Conservation (phyloP, 2,329 filamentous ascomycete species). For the Xylariaceae sp. region DNA sequence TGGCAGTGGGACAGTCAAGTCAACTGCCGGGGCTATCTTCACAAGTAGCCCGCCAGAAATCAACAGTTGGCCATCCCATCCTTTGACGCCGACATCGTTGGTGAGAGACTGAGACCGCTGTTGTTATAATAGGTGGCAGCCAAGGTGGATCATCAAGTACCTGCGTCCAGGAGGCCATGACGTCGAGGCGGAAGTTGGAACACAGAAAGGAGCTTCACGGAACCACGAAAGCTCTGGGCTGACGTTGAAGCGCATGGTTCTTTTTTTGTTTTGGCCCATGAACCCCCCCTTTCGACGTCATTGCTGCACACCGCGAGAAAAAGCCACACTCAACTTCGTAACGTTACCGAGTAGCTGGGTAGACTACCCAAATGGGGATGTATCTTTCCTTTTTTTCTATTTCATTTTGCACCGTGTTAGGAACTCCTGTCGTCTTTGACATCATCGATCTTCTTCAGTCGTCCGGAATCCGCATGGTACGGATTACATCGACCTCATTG, state of each 20-base stretch:
- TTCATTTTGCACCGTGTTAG: background rate
- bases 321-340: conserved; percentile 28
- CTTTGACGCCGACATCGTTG: too few relatives aligned
- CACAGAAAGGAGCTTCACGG: conserved; percentile 35
- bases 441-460: background rate
- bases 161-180: background rate
- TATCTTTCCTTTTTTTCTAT: too few relatives aligned
- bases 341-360: background rate
- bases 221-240: conserved; percentile 21
- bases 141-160: too few relatives aligned
- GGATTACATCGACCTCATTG: too few relatives aligned
- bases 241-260: conserved; percentile 48
- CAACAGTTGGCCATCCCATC: too few relatives aligned
- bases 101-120: too few relatives aligned
- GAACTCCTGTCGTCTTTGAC: background rate
- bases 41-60: too few relatives aligned
- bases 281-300: conserved; percentile 46
- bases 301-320: conserved; percentile 34
- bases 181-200: background rate
- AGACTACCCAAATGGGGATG: background rate
- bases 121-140: too few relatives aligned
- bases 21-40: too few relatives aligned
- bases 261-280: conserved; percentile 31
- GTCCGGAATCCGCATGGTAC: too few relatives aligned
- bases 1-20: too few relatives aligned